Evolutionary conservation across 176 grass and related monocot species (phyloP), one percentile per base, ranked within the genome.

Genomic region (Musa schizocarpa): DNA sequence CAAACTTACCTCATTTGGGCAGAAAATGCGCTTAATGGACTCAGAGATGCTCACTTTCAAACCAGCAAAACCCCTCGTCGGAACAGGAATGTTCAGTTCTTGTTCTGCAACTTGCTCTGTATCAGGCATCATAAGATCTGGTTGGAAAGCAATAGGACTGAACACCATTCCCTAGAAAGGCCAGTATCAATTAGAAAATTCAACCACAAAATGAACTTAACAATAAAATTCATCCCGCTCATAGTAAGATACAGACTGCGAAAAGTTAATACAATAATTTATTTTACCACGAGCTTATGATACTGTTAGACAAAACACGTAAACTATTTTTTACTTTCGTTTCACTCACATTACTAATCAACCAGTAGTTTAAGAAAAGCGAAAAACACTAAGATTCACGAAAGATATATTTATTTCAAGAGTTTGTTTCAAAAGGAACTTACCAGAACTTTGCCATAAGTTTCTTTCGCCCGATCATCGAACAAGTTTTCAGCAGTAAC

Each of bases 391-490:
- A 78, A 34, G 11, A 79, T 27, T 0, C 52, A 69, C 21, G 61
- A 20, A 59, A 20, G 23, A 56, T 6, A 13, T 24, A 34, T 17
- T 27, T 13, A 2, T 9, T 65, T n/a, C 6, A 12, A 12, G 29
- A n/a, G 54, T 59, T 65, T 65, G 20, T 13, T 10, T 12, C 61
- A 43, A 53, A 66, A 11, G 52, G 5, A 73, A 84, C 90, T 82
- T 2, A 94, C 95, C 22, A 99, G 88, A 57, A 91, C 75, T 79
- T 94, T 87, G 0, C 90, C 88, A 52, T 98, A 98, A 10, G 84
- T 84, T 1, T 91, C 88, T 83, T 98, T 93, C 72, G 88, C 82
- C 49, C 73, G 83, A 19, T 82, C 90, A 26, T 98, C 90, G 16
- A 88, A 83, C 16, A 98, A 80, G 6, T 76, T 77, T 19, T 85